Percentiles rank a stretch among this genome's conserved stretches.
phyloP scores from a whole-genome alignment of 2,329 filamentous ascomycete genomes.

The Pseudogymnoascus sp. region DNA sequence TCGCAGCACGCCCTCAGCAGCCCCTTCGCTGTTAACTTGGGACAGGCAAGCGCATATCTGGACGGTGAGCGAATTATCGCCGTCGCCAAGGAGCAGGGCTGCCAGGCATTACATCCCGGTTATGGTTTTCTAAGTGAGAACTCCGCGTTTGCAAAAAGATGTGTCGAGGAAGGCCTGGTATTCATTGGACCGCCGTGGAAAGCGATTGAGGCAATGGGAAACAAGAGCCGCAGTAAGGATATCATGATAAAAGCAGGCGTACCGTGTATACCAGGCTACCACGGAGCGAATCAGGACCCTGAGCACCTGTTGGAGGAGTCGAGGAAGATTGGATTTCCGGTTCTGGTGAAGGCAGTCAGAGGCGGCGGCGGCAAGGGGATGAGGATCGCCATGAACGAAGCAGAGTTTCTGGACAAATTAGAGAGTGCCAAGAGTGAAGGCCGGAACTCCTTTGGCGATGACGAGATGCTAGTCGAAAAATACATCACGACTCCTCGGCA shows the following conservation, averaged over 20 bases:
- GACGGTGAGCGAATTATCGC: slow-evolving; percentile 89
- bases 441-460: slow-evolving; percentile 71
- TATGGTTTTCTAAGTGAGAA: slow-evolving; percentile 97
- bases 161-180: slow-evolving; percentile 79
- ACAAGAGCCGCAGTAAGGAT: slow-evolving; percentile 88
- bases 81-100: slow-evolving; percentile 77
- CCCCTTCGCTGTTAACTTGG: slow-evolving; percentile 76
- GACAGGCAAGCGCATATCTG: slow-evolving; percentile 77
- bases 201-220: slow-evolving; percentile 84
- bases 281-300: slow-evolving; percentile 73
- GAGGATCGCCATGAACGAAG: slow-evolving; percentile 61
- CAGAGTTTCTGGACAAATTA: slow-evolving; percentile 64
- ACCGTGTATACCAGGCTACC: slow-evolving; percentile 93
- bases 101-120: slow-evolving; percentile 87
- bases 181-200: slow-evolving; percentile 87
- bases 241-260: slow-evolving; percentile 96
- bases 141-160: slow-evolving; percentile 78
- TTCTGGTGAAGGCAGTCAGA: slow-evolving; percentile 72
- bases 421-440: slow-evolving; percentile 69
- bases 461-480: slow-evolving; percentile 77
- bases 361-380: slow-evolving; percentile 82
- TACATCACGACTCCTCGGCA: slow-evolving; percentile 75
- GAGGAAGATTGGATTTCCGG: slow-evolving; percentile 59
- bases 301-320: slow-evolving; percentile 59
- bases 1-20: slow-evolving; percentile 85